Percentiles rank a stretch among this genome's conserved stretches.
Evolutionary conservation across 2,329 filamentous ascomycete species (phyloP).

Genomic region (Pseudocercospora fuligena): DNA sequence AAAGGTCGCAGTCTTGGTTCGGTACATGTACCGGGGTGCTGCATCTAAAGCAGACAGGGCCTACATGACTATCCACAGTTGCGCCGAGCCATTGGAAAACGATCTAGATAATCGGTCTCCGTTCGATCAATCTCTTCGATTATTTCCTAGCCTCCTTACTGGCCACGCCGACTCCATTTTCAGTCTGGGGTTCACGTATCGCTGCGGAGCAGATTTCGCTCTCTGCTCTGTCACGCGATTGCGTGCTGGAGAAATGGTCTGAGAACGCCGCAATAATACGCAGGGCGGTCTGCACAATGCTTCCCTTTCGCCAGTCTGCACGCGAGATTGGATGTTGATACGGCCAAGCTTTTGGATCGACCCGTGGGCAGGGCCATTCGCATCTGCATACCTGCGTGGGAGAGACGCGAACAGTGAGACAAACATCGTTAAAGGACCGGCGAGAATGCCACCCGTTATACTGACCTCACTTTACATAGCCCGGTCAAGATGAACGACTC

Average conservation of each 20-base stretch:
- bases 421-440: not conserved
- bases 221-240: not conserved
- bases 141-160: not conserved
- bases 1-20: not conserved
- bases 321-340: not conserved
- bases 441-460: not conserved
- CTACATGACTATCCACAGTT: not conserved
- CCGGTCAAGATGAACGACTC: not conserved
- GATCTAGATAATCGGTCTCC: conserved; percentile 4
- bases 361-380: not conserved
- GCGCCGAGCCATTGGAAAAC: not conserved
- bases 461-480: not conserved
- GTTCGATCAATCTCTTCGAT: not conserved
- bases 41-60: not conserved
- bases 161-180: not conserved
- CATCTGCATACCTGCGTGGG: not conserved
- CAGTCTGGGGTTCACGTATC: not conserved
- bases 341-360: not conserved
- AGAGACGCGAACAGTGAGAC: not conserved
- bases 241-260: not conserved
- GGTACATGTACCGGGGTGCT: not conserved
- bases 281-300: not conserved
- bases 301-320: not conserved
- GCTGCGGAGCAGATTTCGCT: not conserved
- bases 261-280: not conserved